Evolutionary conservation across 345 rosid species (phyloP).

Genomic region (Salix koriyanagi): DNA sequence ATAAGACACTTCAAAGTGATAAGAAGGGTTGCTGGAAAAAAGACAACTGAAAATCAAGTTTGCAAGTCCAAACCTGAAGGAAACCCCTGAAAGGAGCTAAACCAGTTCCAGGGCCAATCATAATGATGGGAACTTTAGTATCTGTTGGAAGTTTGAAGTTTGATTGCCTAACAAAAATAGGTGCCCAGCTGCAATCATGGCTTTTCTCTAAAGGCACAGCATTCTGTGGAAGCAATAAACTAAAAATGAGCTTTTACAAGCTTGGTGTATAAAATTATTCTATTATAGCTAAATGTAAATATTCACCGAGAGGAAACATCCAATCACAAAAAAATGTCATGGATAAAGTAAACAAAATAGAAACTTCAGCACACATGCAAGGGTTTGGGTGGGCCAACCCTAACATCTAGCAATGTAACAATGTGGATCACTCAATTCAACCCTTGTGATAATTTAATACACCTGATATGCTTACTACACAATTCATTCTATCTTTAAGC

Average conservation of each 20-base stretch:
- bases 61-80: conserved; percentile 57
- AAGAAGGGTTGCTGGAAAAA: not conserved
- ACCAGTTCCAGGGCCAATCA: conserved; percentile 98
- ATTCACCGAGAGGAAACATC: not conserved
- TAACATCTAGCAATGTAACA: not conserved
- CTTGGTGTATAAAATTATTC: not conserved
- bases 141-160: conserved; percentile 87
- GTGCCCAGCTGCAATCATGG: conserved; percentile 72
- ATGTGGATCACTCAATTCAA: not conserved
- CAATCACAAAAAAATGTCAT: not conserved
- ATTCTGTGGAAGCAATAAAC: conserved; percentile 36
- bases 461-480: not conserved
- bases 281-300: not conserved
- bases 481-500: not conserved
- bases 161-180: conserved; percentile 83
- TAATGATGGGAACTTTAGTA: conserved; percentile 69
- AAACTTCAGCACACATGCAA: not conserved
- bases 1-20: not conserved
- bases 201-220: conserved; percentile 63
- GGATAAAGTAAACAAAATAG: not conserved
- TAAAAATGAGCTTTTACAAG: too few relatives aligned
- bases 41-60: not conserved
- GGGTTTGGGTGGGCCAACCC: not conserved
- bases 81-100: conserved; percentile 98
- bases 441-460: not conserved